phyloP scores from a whole-genome alignment of 208 protist species.

The Tritrichomonas musculus region DNA sequence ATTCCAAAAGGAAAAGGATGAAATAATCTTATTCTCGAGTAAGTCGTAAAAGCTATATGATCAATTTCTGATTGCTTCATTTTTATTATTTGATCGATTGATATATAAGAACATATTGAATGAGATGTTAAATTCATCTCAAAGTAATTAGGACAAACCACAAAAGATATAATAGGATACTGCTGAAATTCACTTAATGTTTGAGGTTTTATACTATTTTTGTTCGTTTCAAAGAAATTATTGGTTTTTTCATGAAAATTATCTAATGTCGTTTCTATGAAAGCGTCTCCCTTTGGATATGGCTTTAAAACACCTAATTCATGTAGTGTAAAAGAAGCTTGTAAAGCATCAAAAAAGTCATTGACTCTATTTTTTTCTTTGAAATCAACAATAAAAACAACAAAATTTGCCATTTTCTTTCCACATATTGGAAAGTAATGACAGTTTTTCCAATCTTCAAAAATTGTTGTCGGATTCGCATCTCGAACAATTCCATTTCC shows the following conservation, averaged over 20 bases:
- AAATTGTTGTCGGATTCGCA: background rate
- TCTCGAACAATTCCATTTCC: background rate
- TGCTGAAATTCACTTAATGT: background rate
- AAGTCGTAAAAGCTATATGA: background rate
- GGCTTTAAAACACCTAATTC: background rate
- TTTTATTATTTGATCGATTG: background rate
- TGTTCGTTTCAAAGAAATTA: background rate
- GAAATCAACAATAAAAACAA: background rate
- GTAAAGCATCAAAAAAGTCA: background rate
- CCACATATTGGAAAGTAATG: conserved; percentile 3
- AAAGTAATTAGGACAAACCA: background rate
- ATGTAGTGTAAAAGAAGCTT: background rate
- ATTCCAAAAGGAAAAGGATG: background rate
- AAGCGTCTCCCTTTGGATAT: background rate
- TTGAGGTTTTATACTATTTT: background rate
- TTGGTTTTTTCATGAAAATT: background rate
- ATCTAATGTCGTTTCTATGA: background rate
- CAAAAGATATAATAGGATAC: background rate
- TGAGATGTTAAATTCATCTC: background rate
- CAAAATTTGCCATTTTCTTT: background rate
- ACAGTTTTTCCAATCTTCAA: background rate
- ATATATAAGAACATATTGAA: background rate
- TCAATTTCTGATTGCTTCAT: background rate
- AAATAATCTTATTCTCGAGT: background rate
- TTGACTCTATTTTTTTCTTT: background rate